Conservation (phyloP, 1,284 basidiomycete species). For the Pyrrhoderma lamaoense region DNA sequence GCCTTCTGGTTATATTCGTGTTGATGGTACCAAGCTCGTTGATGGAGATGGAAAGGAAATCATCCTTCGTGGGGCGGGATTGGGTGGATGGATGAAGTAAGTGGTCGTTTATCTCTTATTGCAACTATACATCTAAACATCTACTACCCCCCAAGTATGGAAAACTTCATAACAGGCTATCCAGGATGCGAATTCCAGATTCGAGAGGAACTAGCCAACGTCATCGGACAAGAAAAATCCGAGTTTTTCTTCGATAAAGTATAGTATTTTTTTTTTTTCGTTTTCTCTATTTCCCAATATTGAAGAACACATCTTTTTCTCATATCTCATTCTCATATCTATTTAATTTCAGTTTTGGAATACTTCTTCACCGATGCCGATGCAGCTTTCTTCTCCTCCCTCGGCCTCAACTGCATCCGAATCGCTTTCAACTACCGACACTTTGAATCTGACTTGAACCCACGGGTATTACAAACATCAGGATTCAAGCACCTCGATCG, state of each 20-base stretch:
- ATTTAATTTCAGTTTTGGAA: conserved; percentile 29
- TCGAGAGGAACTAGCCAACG: conserved; percentile 31
- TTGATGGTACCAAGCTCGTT: conserved; percentile 26
- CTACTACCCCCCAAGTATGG: conserved; percentile 21
- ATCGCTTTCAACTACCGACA: conserved; percentile 29
- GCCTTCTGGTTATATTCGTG: conserved; percentile 9
- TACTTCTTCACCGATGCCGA: conserved; percentile 37
- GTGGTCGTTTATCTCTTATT: conserved; percentile 3
- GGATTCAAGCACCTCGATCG: conserved; percentile 32
- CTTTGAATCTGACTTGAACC: conserved; percentile 29
- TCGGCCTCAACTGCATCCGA: conserved; percentile 34
- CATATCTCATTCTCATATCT: neutral
- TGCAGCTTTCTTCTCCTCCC: conserved; percentile 31
- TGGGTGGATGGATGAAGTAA: conserved; percentile 30
- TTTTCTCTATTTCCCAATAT: too few relatives aligned
- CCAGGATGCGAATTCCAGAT: conserved; percentile 34
- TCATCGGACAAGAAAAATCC: conserved; percentile 36
- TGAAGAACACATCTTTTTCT: neutral
- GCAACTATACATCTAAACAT: neutral
- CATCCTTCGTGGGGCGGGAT: conserved; percentile 29
- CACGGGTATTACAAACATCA: conserved; percentile 24
- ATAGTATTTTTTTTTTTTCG: neutral
- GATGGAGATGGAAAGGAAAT: conserved; percentile 27
- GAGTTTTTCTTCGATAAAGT: conserved; percentile 41
- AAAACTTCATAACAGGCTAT: conserved; percentile 29